Evolutionary conservation across 2,329 filamentous ascomycete genomes (phyloP).

Genomic region (Neofusicoccum ribis): DNA sequence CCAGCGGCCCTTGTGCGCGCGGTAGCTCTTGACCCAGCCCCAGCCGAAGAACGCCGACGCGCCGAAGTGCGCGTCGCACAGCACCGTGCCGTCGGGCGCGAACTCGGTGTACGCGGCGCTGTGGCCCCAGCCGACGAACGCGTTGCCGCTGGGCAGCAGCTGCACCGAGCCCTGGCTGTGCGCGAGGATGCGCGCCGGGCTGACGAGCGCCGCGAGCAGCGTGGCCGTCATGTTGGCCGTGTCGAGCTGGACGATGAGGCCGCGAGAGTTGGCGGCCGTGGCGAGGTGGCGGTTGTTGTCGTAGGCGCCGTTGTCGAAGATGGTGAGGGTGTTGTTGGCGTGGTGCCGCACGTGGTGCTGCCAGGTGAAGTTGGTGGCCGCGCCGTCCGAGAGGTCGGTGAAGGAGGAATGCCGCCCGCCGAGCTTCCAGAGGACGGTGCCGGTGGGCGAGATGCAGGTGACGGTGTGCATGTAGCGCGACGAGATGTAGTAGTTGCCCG

Average conservation of each 20-base stretch:
- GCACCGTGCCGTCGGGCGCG: constrained; percentile 29
- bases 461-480: constrained; percentile 26
- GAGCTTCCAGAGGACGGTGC: constrained; percentile 54
- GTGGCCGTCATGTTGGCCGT: constrained; percentile 35
- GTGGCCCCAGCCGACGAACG: constrained; percentile 53
- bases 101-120: constrained; percentile 52
- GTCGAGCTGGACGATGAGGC: constrained; percentile 45
- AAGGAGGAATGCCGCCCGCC: constrained; percentile 50
- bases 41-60: constrained; percentile 20
- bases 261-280: constrained; percentile 40
- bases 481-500: constrained; percentile 29
- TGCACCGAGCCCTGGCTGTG: constrained; percentile 47
- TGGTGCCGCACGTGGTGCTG: constrained; percentile 55
- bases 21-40: constrained; percentile 30
- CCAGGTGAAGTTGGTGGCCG: constrained; percentile 50
- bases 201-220: constrained; percentile 46
- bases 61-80: constrained; percentile 47
- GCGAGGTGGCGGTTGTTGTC: constrained; percentile 32
- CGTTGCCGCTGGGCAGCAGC: constrained; percentile 44
- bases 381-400: constrained; percentile 41
- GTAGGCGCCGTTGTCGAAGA: constrained; percentile 40
- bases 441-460: constrained; percentile 34
- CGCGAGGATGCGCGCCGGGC: constrained; percentile 37
- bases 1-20: constrained; percentile 34
- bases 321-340: constrained; percentile 33